Percentiles rank a stretch among this genome's conserved stretches.
These are phyloP conservation scores for Aspergillus pseudoviridinutans DNA, from an alignment of 2,329 filamentous ascomycete genomes.

Conservation along the genomic window DNA sequence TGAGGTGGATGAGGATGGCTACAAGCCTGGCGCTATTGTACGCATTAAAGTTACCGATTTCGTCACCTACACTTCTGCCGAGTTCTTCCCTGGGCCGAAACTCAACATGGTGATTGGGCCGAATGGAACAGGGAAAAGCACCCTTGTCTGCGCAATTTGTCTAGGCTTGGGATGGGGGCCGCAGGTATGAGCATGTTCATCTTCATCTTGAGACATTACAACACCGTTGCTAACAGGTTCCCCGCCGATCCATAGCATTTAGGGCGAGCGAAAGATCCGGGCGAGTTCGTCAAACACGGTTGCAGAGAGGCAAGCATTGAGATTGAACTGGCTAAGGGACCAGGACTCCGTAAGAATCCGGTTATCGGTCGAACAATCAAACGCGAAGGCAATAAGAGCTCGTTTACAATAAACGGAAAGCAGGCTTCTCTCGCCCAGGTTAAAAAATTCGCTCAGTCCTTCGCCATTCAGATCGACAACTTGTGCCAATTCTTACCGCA, in stretches of 20 bases:
- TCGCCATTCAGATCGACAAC: constrained; percentile 95
- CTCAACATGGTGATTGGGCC: constrained; percentile 98
- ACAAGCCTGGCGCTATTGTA: constrained; percentile 74
- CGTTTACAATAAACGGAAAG: constrained; percentile 72
- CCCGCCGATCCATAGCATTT: constrained; percentile 53
- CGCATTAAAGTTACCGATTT: constrained; percentile 84
- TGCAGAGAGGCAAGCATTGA: constrained; percentile 74
- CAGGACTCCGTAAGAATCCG: constrained; percentile 58
- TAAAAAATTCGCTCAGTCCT: constrained; percentile 61
- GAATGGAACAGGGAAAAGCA: constrained; percentile 98
- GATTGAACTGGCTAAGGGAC: constrained; percentile 73
- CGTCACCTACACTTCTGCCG: constrained; percentile 88
- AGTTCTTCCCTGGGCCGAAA: constrained; percentile 86
- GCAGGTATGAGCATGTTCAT: constrained; percentile 39
- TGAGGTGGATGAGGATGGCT: constrained; percentile 19
- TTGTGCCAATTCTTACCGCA: constrained; percentile 96
- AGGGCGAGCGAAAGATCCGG: constrained; percentile 77
- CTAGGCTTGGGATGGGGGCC: constrained; percentile 82
- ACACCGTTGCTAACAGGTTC: neutral
- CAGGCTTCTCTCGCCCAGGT: constrained; percentile 60
- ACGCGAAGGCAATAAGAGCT: constrained; percentile 73
- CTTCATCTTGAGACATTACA: neutral
- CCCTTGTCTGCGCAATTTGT: constrained; percentile 93
- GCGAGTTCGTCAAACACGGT: constrained; percentile 92
- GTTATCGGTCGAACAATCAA: constrained; percentile 73